Percentiles rank a stretch among this genome's conserved stretches.
phyloP scores from a whole-genome alignment of 306 rosid genomes.

The Lagenaria siceraria region DNA sequence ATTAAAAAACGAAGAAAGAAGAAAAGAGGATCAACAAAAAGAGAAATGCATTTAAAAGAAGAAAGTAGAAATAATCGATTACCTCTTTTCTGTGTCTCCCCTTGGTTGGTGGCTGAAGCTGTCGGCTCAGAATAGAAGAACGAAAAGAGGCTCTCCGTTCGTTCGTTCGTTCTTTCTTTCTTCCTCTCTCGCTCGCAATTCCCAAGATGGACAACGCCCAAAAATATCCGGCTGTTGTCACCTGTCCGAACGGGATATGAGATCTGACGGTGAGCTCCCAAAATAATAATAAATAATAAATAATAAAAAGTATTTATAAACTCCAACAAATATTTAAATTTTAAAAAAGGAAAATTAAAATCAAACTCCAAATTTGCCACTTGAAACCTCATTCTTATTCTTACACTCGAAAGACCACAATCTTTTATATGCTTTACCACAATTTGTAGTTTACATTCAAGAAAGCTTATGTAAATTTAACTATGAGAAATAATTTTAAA shows the following conservation, averaged over 20 bases:
- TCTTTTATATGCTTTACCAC: too few species aligned
- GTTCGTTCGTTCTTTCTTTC: neutral
- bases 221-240: slow-evolving; percentile 3
- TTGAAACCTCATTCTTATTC: too few species aligned
- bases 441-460: too few species aligned
- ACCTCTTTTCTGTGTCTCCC: slow-evolving; percentile 9
- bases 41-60: neutral
- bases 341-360: too few species aligned
- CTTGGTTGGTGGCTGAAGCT: neutral
- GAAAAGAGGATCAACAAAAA: neutral
- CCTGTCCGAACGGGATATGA: neutral
- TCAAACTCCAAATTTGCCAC: too few species aligned
- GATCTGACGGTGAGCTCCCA: neutral
- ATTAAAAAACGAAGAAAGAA: neutral
- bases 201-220: slow-evolving; percentile 5
- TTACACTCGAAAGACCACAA: too few species aligned
- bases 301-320: too few species aligned
- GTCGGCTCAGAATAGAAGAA: neutral
- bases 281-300: neutral
- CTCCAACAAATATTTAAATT: too few species aligned
- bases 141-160: neutral
- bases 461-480: too few species aligned
- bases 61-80: neutral
- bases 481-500: too few species aligned
- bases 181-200: neutral